Percentiles rank a stretch among this genome's conserved stretches.
These are phyloP conservation scores for Alternaria brassicicola DNA, from an alignment of 2,329 filamentous ascomycete genomes.

Conservation along the genomic window DNA sequence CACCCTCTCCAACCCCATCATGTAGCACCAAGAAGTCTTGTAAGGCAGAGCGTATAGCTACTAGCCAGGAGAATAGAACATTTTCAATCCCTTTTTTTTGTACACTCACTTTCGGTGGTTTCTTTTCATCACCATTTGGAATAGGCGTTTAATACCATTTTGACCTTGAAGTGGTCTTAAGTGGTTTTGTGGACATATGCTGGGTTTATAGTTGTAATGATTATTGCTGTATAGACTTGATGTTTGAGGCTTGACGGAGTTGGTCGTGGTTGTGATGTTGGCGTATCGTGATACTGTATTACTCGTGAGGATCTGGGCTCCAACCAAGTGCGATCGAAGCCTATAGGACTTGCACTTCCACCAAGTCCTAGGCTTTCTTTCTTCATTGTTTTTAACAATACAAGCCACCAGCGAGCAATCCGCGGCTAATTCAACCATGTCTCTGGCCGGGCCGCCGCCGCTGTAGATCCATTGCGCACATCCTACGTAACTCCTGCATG, in stretches of 20 bases:
- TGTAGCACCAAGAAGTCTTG: slow-evolving; percentile 44
- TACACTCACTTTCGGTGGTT: slow-evolving; percentile 9
- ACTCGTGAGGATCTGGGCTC: background rate
- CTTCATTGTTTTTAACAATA: background rate
- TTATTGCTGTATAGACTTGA: slow-evolving; percentile 15
- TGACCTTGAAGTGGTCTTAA: slow-evolving; percentile 3
- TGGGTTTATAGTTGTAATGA: slow-evolving; percentile 26
- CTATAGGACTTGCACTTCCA: background rate
- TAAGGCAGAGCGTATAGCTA: slow-evolving; percentile 23
- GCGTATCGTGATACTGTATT: background rate
- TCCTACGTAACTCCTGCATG: background rate
- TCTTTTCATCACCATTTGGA: slow-evolving; percentile 1
- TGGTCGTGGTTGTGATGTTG: background rate
- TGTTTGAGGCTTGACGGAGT: background rate
- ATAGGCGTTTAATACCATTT: slow-evolving; percentile 10
- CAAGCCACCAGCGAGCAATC: background rate
- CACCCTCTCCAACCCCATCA: slow-evolving; percentile 39
- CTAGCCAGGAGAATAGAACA: slow-evolving; percentile 36
- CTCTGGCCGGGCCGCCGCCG: background rate
- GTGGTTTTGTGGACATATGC: slow-evolving; percentile 13
- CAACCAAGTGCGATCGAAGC: background rate
- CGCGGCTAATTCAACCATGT: background rate
- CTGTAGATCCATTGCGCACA: background rate
- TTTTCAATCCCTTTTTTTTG: slow-evolving; percentile 19
- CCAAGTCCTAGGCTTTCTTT: background rate